Conservation (phyloP, 2,329 filamentous ascomycete genomes). For the Cladophialophora immunda region DNA sequence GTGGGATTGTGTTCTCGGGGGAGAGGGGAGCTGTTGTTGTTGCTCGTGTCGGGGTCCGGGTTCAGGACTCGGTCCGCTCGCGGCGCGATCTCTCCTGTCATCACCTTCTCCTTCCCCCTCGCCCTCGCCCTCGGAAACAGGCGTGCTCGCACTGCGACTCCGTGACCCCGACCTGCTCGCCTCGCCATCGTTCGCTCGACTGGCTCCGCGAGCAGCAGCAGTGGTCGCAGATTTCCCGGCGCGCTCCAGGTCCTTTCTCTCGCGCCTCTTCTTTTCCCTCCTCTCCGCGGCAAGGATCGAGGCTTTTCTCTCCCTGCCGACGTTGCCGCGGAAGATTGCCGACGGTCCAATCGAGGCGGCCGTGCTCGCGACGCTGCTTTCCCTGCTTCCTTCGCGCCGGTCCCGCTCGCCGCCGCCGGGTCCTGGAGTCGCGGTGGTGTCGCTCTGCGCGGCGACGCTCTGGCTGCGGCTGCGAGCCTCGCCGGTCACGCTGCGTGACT, state of each 20-base stretch:
- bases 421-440: slow-evolving; percentile 11
- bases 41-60: neutral
- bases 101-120: neutral
- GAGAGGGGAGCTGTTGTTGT: slow-evolving; percentile 8
- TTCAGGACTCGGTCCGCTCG: slow-evolving; percentile 19
- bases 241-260: slow-evolving; percentile 13
- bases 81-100: neutral
- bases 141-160: slow-evolving; percentile 23
- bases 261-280: slow-evolving; percentile 24
- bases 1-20: slow-evolving; percentile 11
- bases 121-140: neutral
- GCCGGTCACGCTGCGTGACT: slow-evolving; percentile 23
- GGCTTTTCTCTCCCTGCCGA: neutral
- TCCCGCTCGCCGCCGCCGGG: neutral
- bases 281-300: slow-evolving; percentile 21
- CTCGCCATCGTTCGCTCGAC: neutral
- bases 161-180: slow-evolving; percentile 15
- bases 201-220: slow-evolving; percentile 4
- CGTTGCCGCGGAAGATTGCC: slow-evolving; percentile 33
- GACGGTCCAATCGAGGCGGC: neutral
- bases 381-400: slow-evolving; percentile 16
- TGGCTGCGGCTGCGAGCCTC: slow-evolving; percentile 15
- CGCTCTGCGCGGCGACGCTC: slow-evolving; percentile 15
- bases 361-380: slow-evolving; percentile 29
- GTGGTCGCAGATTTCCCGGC: neutral